Conservation (phyloP, 2,329 filamentous ascomycete species). For the Cladorrhinum sp. region DNA sequence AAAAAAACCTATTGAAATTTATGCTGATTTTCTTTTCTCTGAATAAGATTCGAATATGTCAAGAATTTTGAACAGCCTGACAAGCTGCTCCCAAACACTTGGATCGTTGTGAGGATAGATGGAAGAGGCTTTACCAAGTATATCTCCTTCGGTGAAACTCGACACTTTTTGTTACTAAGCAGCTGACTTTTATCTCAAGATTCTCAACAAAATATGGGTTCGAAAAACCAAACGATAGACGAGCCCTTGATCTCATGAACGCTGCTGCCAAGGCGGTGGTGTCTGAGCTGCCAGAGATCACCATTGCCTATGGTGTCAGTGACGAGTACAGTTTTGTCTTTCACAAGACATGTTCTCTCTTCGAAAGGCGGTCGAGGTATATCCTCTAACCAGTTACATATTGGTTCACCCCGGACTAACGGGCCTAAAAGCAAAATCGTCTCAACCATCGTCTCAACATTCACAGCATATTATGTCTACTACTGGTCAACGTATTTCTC, state of each 20-base stretch:
- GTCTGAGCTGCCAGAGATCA: conserved; percentile 77
- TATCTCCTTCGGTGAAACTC: conserved; percentile 22
- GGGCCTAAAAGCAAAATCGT: conserved; percentile 69
- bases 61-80: conserved; percentile 83
- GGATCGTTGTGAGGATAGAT: conserved; percentile 92
- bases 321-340: conserved; percentile 96
- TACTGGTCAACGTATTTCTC: conserved; percentile 77
- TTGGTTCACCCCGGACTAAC: conserved; percentile 7
- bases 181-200: conserved; percentile 44
- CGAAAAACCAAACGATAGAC: conserved; percentile 85
- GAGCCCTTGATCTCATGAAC: conserved; percentile 92
- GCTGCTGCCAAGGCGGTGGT: conserved; percentile 82
- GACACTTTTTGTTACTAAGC: not conserved
- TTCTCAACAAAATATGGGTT: conserved; percentile 82
- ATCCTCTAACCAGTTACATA: not conserved
- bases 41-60: conserved; percentile 95
- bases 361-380: conserved; percentile 78
- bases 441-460: conserved; percentile 86
- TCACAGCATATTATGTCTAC: conserved; percentile 86
- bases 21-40: not conserved
- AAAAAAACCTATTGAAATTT: not conserved
- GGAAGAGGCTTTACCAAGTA: conserved; percentile 94
- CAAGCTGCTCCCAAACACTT: conserved; percentile 80
- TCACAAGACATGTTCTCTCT: conserved; percentile 75
- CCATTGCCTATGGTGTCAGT: conserved; percentile 87